These are phyloP conservation scores for Trichophyton simii DNA, from an alignment of 2,329 filamentous ascomycete genomes.

Conservation along the genomic window DNA sequence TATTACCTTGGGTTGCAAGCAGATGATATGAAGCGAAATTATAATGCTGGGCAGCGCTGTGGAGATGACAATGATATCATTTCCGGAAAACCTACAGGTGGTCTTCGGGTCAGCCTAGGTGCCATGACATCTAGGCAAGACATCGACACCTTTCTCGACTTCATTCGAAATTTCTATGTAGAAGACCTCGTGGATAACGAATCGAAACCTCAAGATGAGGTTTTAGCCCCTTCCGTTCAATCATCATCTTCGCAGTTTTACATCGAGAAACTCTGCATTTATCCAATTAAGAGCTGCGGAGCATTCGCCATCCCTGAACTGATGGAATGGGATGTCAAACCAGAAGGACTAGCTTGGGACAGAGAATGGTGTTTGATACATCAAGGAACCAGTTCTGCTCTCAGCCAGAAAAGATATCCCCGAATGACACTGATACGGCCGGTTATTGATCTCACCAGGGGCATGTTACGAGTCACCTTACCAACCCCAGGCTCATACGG, in stretches of 20 bases:
- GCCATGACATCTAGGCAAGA: conserved; percentile 76
- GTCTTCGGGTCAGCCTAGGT: conserved; percentile 73
- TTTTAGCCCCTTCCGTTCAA: not conserved
- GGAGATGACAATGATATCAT: conserved; percentile 72
- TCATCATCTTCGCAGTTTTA: conserved; percentile 27
- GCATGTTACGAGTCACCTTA: conserved; percentile 48
- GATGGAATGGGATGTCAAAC: conserved; percentile 59
- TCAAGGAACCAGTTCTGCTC: conserved; percentile 64
- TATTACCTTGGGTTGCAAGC: conserved; percentile 58
- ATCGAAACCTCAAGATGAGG: conserved; percentile 6
- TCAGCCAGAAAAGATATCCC: conserved; percentile 82
- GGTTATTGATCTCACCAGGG: conserved; percentile 54
- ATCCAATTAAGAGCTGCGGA: conserved; percentile 89
- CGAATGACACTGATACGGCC: conserved; percentile 77
- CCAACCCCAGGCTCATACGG: conserved; percentile 24
- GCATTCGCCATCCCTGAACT: conserved; percentile 57
- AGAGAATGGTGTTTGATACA: conserved; percentile 94
- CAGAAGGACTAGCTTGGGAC: conserved; percentile 84
- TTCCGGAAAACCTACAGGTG: conserved; percentile 72
- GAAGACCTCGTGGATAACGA: conserved; percentile 18
- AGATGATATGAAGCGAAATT: conserved; percentile 74
- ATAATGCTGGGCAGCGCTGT: conserved; percentile 72
- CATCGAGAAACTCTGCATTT: conserved; percentile 60
- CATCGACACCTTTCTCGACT: conserved; percentile 57
- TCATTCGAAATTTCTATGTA: conserved; percentile 58